Evolutionary conservation across 192 early-diverging fungal genomes (phyloP).

Genomic region (Fimicolochytrium jonesii): DNA sequence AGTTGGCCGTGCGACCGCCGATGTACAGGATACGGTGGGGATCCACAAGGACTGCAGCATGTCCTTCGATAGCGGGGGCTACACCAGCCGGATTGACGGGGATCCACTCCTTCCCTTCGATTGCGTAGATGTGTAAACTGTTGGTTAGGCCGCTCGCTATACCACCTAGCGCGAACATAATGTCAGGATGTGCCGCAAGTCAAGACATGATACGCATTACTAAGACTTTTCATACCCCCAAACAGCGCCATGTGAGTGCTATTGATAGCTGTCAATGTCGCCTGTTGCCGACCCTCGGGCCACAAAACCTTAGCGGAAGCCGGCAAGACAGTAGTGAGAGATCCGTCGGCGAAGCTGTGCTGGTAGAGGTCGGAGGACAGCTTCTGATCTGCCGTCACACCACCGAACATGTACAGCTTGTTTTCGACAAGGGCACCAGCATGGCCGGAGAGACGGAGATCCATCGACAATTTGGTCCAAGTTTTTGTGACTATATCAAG

Average conservation of each 20-base stretch:
- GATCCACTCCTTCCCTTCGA: neutral
- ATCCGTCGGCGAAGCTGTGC: neutral
- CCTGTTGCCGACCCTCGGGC: neutral
- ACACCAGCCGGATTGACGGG: neutral
- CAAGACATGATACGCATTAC: neutral
- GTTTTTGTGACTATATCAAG: neutral
- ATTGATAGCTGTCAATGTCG: neutral
- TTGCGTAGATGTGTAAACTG: neutral
- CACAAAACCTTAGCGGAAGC: neutral
- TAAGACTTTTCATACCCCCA: neutral
- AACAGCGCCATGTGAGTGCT: conserved; percentile 5
- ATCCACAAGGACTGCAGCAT: conserved; percentile 2
- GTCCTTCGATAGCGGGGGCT: conserved; percentile 1
- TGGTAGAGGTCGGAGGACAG: conserved; percentile 1
- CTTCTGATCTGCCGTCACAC: neutral
- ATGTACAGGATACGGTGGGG: conserved; percentile 1
- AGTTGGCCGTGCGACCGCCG: neutral
- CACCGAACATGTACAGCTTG: conserved; percentile 1
- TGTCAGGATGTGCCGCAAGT: neutral
- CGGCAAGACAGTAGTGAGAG: neutral
- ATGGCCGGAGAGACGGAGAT: conserved; percentile 1
- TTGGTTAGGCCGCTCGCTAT: neutral
- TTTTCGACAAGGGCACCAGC: neutral
- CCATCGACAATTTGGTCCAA: neutral
- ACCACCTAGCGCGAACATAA: neutral